phyloP scores from a whole-genome alignment of 352 stramenopile genomes.

The Phytophthora sp. region DNA sequence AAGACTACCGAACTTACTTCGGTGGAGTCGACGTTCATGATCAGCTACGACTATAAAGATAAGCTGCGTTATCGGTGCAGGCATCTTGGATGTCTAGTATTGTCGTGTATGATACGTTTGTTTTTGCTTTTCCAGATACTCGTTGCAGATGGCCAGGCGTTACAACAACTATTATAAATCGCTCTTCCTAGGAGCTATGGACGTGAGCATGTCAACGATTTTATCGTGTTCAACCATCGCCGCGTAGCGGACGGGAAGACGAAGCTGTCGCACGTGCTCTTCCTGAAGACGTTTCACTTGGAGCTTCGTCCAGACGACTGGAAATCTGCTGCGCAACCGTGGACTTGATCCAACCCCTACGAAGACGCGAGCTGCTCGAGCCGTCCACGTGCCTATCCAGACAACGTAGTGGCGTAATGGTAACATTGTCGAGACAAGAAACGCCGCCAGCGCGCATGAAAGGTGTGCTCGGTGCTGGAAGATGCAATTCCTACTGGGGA shows the following conservation, averaged over 20 bases:
- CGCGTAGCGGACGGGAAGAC: background rate
- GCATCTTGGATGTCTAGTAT: background rate
- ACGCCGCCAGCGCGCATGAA: too few species aligned
- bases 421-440: background rate
- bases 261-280: background rate
- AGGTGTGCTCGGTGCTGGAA: too few species aligned
- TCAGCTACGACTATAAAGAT: background rate
- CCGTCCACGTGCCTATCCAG: background rate
- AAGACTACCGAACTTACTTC: background rate
- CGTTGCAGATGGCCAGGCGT: background rate
- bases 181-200: background rate
- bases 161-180: background rate
- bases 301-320: background rate
- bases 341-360: background rate
- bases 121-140: background rate
- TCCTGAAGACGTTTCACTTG: background rate
- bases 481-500: too few species aligned
- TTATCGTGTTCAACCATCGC: background rate
- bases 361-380: background rate
- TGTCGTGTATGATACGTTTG: background rate
- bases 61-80: background rate
- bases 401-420: background rate
- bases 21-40: too few species aligned
- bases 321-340: background rate
- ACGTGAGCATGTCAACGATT: background rate